phyloP scores from a whole-genome alignment of 2,329 filamentous ascomycete species.

The Pseudopyricularia cyperi region DNA sequence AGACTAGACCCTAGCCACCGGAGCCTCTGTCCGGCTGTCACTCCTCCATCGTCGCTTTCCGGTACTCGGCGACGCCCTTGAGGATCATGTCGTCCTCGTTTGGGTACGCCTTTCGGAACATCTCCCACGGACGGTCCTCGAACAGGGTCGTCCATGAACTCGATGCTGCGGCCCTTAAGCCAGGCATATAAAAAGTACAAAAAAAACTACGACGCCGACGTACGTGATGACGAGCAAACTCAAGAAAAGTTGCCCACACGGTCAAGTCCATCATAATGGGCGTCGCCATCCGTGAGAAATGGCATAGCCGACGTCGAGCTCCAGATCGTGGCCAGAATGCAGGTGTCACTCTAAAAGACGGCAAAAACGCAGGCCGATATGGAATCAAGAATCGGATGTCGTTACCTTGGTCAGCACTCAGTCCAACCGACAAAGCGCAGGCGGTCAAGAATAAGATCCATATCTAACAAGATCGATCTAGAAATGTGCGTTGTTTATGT shows the following conservation, averaged over 20 bases:
- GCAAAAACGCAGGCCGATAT: too few species aligned
- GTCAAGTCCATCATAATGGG: constrained; percentile 21
- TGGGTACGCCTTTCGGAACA: constrained; percentile 25
- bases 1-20: constrained; percentile 7
- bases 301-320: too few species aligned
- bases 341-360: too few species aligned
- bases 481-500: too few species aligned
- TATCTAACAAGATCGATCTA: too few species aligned
- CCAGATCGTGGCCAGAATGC: too few species aligned
- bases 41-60: neutral
- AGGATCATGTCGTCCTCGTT: constrained; percentile 10
- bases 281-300: too few species aligned
- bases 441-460: too few species aligned
- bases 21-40: constrained; percentile 4
- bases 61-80: constrained; percentile 1
- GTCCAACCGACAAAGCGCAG: too few species aligned
- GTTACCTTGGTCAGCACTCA: too few species aligned
- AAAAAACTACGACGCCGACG: constrained; percentile 15
- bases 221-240: constrained; percentile 22
- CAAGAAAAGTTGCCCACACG: constrained; percentile 21
- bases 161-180: constrained; percentile 34
- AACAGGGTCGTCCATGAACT: constrained; percentile 37
- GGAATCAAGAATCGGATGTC: too few species aligned
- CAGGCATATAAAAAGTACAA: constrained; percentile 33
- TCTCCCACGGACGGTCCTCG: constrained; percentile 21